A percentile compares a stretch with the other conserved stretches of the same genome.
These are phyloP conservation scores for Echinosophora koreensis DNA, from an alignment of 306 rosid genomes.

Conservation along the genomic window DNA sequence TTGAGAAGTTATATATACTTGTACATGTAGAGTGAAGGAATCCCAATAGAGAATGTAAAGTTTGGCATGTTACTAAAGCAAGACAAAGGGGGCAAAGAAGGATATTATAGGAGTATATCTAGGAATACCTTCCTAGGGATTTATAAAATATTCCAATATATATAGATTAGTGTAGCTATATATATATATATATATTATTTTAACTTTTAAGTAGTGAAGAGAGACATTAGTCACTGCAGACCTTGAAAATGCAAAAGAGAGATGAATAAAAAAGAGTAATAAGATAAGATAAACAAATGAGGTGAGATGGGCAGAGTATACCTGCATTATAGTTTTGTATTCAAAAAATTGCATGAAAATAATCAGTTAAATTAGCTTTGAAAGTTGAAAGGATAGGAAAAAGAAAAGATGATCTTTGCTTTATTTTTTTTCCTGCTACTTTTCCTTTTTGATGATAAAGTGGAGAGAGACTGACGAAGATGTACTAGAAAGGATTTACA, in stretches of 20 bases:
- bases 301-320: slow-evolving; percentile 29
- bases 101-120: slow-evolving; percentile 56
- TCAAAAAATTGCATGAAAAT: slow-evolving; percentile 72
- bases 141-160: slow-evolving; percentile 61
- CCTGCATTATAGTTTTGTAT: slow-evolving; percentile 49
- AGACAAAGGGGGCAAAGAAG: slow-evolving; percentile 60
- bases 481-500: slow-evolving; percentile 57
- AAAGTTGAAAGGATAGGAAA: slow-evolving; percentile 66
- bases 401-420: slow-evolving; percentile 71
- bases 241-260: slow-evolving; percentile 66
- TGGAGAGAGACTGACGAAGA: slow-evolving; percentile 53
- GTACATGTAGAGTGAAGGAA: slow-evolving; percentile 62
- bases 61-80: slow-evolving; percentile 88
- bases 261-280: slow-evolving; percentile 7
- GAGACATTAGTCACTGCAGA: slow-evolving; percentile 55
- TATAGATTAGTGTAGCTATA: slow-evolving; percentile 35
- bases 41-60: slow-evolving; percentile 84
- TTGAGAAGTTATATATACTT: slow-evolving; percentile 48
- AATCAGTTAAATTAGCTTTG: slow-evolving; percentile 57
- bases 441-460: slow-evolving; percentile 66
- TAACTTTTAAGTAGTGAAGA: slow-evolving; percentile 44
- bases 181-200: too few species aligned
- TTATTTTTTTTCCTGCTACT: slow-evolving; percentile 51
- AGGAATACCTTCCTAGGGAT: slow-evolving; percentile 82
- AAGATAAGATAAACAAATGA: slow-evolving; percentile 40